Evolutionary conservation across 2,329 filamentous ascomycete genomes (phyloP).

Genomic region (Cercospora brassicicola): DNA sequence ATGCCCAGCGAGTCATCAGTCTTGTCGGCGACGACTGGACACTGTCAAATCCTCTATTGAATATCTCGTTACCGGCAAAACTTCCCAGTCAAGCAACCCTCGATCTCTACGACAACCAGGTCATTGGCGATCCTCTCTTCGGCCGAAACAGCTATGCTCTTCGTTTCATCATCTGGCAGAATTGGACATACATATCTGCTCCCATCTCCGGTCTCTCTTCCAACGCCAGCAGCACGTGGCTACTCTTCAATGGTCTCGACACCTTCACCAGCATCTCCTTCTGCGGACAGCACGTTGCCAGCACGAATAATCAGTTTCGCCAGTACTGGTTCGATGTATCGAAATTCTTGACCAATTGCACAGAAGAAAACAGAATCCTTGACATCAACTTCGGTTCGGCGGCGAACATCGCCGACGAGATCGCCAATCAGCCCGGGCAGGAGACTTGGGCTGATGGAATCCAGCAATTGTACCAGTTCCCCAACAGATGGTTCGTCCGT

Average conservation of each 20-base stretch:
- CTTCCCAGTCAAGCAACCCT: constrained; percentile 62
- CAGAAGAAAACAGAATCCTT: constrained; percentile 40
- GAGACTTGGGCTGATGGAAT: constrained; percentile 54
- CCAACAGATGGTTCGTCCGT: constrained; percentile 57
- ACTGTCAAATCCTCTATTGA: constrained; percentile 45
- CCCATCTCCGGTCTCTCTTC: constrained; percentile 44
- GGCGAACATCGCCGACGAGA: constrained; percentile 54
- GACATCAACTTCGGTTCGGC: constrained; percentile 60
- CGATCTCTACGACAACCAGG: constrained; percentile 55
- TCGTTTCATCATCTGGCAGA: constrained; percentile 58
- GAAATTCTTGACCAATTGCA: constrained; percentile 47
- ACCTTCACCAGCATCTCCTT: constrained; percentile 60
- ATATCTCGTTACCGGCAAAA: constrained; percentile 55
- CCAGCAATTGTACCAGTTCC: constrained; percentile 53
- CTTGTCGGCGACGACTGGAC: constrained; percentile 42
- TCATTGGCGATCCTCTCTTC: constrained; percentile 57
- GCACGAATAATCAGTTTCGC: constrained; percentile 63
- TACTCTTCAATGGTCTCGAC: constrained; percentile 63
- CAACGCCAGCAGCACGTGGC: constrained; percentile 50
- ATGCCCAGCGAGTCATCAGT: constrained; percentile 43
- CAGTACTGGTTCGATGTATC: constrained; percentile 63
- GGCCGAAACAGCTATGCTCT: constrained; percentile 61
- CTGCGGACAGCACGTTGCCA: constrained; percentile 56
- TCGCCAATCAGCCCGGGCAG: constrained; percentile 51
- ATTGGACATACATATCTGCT: constrained; percentile 62